Percentiles rank a stretch among this genome's conserved stretches.
Conservation (phyloP, 225 moss, liverwort and hornwort genomes). For the Bryoerythrophyllum caledonicum region DNA sequence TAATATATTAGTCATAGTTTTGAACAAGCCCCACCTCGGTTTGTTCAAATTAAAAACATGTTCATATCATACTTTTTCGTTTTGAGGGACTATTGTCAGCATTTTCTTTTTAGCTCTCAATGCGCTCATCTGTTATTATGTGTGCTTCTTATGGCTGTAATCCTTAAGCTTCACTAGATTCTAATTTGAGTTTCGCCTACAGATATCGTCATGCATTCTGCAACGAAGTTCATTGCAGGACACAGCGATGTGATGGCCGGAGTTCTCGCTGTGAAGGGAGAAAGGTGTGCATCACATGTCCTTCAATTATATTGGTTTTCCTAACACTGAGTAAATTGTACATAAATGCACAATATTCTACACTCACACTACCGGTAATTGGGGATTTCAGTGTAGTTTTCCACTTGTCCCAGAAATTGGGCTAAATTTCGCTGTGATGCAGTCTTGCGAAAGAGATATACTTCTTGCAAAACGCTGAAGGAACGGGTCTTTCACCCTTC, state of each 20-base stretch:
- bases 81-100: background rate
- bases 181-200: slow-evolving; percentile 23
- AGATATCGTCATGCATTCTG: slow-evolving; percentile 90
- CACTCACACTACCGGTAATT: background rate
- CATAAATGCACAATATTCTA: background rate
- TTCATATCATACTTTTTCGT: background rate
- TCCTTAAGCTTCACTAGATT: background rate
- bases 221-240: slow-evolving; percentile 80
- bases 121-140: background rate
- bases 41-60: background rate
- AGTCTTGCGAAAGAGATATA: slow-evolving; percentile 73
- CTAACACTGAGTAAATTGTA: background rate
- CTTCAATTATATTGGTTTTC: background rate
- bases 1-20: background rate
- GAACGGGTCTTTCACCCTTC: slow-evolving; percentile 75
- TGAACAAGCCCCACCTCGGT: background rate
- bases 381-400: background rate
- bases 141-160: slow-evolving; percentile 10
- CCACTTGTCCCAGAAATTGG: background rate
- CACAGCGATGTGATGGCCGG: slow-evolving; percentile 90
- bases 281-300: slow-evolving; percentile 43
- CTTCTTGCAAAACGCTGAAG: slow-evolving; percentile 79
- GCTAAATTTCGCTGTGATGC: slow-evolving; percentile 28
- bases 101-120: background rate
- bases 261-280: slow-evolving; percentile 76